phyloP scores from a whole-genome alignment of 768 basidiomycete species.

The Boletus huronensis region DNA sequence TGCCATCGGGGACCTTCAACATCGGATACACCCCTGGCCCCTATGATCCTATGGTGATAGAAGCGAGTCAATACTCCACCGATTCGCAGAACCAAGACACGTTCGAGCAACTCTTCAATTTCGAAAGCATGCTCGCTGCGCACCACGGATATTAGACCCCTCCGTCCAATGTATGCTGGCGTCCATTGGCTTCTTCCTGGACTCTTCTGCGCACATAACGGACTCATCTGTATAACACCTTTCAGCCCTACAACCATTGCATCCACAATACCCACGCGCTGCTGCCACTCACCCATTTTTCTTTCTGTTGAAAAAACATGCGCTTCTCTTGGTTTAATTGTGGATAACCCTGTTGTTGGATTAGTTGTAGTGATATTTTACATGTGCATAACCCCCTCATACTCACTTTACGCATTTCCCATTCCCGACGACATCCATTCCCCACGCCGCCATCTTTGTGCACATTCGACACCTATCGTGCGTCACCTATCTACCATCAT shows the following conservation, averaged over 20 bases:
- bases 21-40: conserved; percentile 22
- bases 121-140: conserved; percentile 34
- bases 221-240: conserved; percentile 32
- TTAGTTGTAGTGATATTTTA: conserved; percentile 34
- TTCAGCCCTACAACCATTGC: conserved; percentile 19
- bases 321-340: conserved; percentile 30
- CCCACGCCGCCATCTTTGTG: background rate
- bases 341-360: conserved; percentile 37
- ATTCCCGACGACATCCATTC: conserved; percentile 8
- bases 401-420: conserved; percentile 24
- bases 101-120: conserved; percentile 37
- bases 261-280: conserved; percentile 30
- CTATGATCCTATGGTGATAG: conserved; percentile 28
- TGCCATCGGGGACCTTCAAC: conserved; percentile 14
- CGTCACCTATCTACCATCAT: conserved; percentile 18
- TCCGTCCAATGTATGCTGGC: conserved; percentile 36
- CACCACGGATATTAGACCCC: conserved; percentile 32
- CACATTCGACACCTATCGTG: conserved; percentile 14
- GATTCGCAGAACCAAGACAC: conserved; percentile 32
- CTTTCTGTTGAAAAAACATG: conserved; percentile 14
- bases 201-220: conserved; percentile 23
- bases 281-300: conserved; percentile 24
- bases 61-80: conserved; percentile 30
- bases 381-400: conserved; percentile 27
- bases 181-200: conserved; percentile 31